Evolutionary conservation across 2,329 filamentous ascomycete genomes (phyloP), one percentile per base, ranked within the genome.

Genomic region (Colletotrichum lupini): DNA sequence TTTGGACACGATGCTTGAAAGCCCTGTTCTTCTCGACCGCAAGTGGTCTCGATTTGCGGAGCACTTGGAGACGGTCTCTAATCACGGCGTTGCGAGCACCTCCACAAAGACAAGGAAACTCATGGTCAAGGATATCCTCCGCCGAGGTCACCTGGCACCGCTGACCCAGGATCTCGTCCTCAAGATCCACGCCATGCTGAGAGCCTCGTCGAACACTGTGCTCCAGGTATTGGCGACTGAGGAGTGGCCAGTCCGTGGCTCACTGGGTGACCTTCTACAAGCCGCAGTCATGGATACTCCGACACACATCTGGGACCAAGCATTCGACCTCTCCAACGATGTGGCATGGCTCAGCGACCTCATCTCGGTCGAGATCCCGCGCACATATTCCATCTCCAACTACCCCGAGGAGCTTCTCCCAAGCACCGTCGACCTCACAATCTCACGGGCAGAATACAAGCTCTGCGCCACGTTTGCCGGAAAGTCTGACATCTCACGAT

Each of bases 371-470:
- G 87, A 89, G 75, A 83, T 89, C 0, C 87, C 87, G 0, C 83
- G 87, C 11, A 89, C 87, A 0, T 89, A 89, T 72, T 88, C 85
- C 49, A 89, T 89, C 55, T 87, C 87, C 0, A 88, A 83, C 76
- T 84, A 83, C 74, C 83, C 85, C 0, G 82, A 87, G 3, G 87
- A 88, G 60, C 79, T 89, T 5, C 83, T 89, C 0, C 87, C 87
- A 0, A 84, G 80, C 68, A 87, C 85, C 0, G 83, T 89, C 5
- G 87, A 89, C 68, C 79, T 90, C 14, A 87, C 86, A 0, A 82
- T 89, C 35, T 88, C 87, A 1, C 83, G 87, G 1, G 85, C 87
- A 0, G 86, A 88, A 60, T 88, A 87, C 76, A 83, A 86, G 22
- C 78, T 89, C 0, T 86, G 83, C 59, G 79, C 83, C 0, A 84